These are phyloP conservation scores for Penicillium fimorum DNA, from an alignment of 495 filamentous ascomycete species.

Conservation along the genomic window DNA sequence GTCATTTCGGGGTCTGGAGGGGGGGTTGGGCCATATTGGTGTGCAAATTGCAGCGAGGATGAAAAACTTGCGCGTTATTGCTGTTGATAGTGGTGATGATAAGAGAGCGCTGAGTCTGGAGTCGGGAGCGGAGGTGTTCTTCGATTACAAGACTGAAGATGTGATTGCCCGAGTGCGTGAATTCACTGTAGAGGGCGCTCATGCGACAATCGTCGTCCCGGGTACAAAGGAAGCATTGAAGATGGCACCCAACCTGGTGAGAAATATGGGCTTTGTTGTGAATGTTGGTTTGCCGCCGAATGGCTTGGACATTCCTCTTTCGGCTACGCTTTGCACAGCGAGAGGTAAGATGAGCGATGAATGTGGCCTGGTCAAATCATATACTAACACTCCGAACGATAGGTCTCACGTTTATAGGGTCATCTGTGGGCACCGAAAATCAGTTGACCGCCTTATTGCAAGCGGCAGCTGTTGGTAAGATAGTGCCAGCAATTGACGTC, in stretches of 20 bases:
- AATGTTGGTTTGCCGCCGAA: constrained; percentile 31
- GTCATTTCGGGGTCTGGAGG: constrained; percentile 38
- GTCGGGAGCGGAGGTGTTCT: constrained; percentile 31
- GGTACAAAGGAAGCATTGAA: constrained; percentile 28
- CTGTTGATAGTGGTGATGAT: constrained; percentile 31
- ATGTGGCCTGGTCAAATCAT: background rate
- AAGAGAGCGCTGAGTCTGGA: constrained; percentile 31
- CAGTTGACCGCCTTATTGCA: constrained; percentile 28
- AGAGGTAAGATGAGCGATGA: constrained; percentile 21
- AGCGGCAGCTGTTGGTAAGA: constrained; percentile 19
- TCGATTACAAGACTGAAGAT: constrained; percentile 34
- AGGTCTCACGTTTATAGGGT: constrained; percentile 31
- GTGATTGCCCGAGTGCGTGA: constrained; percentile 25
- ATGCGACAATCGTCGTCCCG: constrained; percentile 32
- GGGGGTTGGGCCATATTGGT: constrained; percentile 36
- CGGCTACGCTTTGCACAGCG: constrained; percentile 29
- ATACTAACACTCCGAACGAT: background rate
- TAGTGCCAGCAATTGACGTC: constrained; percentile 25
- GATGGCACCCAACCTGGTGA: constrained; percentile 27
- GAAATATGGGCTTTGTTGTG: constrained; percentile 31
- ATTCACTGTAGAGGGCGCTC: constrained; percentile 32
- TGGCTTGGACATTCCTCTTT: constrained; percentile 29
- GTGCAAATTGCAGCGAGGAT: constrained; percentile 35
- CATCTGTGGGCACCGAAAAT: constrained; percentile 31
- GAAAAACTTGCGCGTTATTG: constrained; percentile 32